Evolutionary conservation across 2,329 filamentous ascomycete species (phyloP).

Genomic region (Phaeosphaeriaceae sp.): DNA sequence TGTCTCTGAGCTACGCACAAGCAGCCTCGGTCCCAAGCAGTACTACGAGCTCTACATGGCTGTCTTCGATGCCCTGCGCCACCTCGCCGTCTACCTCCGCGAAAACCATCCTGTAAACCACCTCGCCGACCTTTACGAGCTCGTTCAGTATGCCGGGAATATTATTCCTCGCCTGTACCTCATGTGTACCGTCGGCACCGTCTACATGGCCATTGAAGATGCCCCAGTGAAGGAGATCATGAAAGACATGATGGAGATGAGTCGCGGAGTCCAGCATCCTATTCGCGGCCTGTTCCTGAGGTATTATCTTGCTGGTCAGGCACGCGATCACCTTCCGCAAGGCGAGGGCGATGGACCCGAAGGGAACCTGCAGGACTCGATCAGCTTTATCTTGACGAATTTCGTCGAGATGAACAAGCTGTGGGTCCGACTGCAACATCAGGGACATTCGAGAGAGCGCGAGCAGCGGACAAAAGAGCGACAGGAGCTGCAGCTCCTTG

Average conservation of each 20-base stretch:
- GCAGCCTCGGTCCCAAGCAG: constrained; percentile 96
- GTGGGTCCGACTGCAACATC: constrained; percentile 96
- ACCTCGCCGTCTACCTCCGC: constrained; percentile 93
- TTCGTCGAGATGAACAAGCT: constrained; percentile 99
- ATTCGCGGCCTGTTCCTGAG: constrained; percentile 93
- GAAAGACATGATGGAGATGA: constrained; percentile 99
- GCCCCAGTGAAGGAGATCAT: constrained; percentile 99
- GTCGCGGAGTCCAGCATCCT: constrained; percentile 93
- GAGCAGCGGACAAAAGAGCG: constrained; percentile 93
- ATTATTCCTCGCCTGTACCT: constrained; percentile 96
- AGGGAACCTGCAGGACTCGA: constrained; percentile 94
- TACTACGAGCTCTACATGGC: constrained; percentile 99
- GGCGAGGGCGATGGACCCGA: constrained; percentile 89
- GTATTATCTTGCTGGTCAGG: constrained; percentile 96
- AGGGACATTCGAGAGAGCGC: constrained; percentile 92
- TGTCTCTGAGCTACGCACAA: constrained; percentile 97
- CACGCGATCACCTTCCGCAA: constrained; percentile 83
- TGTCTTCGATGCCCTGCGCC: constrained; percentile 95
- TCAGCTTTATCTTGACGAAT: constrained; percentile 97
- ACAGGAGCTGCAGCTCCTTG: constrained; percentile 92
- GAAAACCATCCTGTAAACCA: constrained; percentile 98
- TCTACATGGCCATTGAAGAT: constrained; percentile 98
- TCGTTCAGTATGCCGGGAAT: constrained; percentile 97
- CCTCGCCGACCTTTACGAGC: constrained; percentile 95
- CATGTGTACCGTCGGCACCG: constrained; percentile 98